These are phyloP conservation scores for Akanthomyces lecanii DNA, from an alignment of 2,329 filamentous ascomycete species.

Conservation along the genomic window DNA sequence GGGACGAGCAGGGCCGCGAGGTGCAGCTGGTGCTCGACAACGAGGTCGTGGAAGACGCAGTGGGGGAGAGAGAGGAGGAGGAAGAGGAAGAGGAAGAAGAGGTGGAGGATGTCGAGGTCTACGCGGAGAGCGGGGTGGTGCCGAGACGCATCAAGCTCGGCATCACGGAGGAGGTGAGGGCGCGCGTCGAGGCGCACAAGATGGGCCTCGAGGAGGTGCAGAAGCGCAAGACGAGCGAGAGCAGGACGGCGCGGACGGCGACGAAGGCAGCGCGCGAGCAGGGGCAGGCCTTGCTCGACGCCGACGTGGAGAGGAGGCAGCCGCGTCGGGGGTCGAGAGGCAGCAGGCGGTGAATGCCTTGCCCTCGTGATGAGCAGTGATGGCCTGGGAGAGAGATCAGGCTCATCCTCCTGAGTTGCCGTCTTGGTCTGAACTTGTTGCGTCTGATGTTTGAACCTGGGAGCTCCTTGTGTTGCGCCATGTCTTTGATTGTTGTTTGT, in stretches of 20 bases:
- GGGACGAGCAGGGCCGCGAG: too few relatives aligned
- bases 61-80: not conserved
- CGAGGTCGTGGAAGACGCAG: too few relatives aligned
- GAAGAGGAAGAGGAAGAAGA: not conserved
- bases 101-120: not conserved
- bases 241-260: not conserved
- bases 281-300: not conserved
- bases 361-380: too few relatives aligned
- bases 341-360: too few relatives aligned
- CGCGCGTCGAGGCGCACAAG: conserved; percentile 6
- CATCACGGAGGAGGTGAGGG: conserved; percentile 9
- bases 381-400: too few relatives aligned
- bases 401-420: too few relatives aligned
- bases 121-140: not conserved
- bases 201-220: not conserved
- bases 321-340: too few relatives aligned
- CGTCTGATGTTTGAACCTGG: too few relatives aligned
- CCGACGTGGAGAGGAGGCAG: not conserved
- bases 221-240: not conserved
- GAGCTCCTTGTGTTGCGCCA: too few relatives aligned
- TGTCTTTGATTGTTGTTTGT: too few relatives aligned
- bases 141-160: not conserved
- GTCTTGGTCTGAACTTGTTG: too few relatives aligned
- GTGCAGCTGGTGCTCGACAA: too few relatives aligned
- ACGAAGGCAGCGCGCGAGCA: not conserved